These are phyloP conservation scores for Auricularia auricula-judae DNA, from an alignment of 768 basidiomycete species.

Conservation along the genomic window DNA sequence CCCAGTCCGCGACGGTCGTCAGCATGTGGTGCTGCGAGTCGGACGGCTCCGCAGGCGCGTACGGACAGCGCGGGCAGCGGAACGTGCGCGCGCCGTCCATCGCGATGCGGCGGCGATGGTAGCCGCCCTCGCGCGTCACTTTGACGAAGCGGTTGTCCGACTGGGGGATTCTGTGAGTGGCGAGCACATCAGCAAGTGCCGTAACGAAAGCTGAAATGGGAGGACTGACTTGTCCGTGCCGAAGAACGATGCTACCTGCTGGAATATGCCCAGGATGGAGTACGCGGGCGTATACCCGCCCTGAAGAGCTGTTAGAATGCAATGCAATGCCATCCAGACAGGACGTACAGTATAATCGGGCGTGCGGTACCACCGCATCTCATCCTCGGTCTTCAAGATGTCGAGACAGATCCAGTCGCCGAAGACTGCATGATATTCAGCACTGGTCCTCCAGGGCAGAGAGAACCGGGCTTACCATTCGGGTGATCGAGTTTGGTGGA, in stretches of 20 bases:
- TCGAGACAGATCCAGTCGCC: constrained; percentile 1
- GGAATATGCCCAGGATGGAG: background rate
- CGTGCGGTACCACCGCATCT: background rate
- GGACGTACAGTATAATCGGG: background rate
- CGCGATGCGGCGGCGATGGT: background rate
- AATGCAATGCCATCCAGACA: background rate
- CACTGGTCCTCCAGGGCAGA: background rate
- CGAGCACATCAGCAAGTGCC: background rate
- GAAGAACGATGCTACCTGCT: background rate
- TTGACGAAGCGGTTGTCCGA: background rate
- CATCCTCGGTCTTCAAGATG: background rate
- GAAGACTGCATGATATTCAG: background rate
- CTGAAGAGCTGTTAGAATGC: background rate
- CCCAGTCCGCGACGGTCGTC: background rate
- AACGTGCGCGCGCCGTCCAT: background rate
- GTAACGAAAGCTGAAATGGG: too few relatives aligned
- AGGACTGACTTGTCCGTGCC: background rate
- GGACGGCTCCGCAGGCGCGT: background rate
- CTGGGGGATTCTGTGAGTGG: background rate
- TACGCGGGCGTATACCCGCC: background rate
- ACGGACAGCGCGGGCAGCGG: background rate
- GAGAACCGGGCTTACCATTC: background rate
- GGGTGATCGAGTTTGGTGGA: background rate
- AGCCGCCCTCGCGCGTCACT: background rate
- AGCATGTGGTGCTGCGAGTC: background rate